Base-by-base conservation (phyloP, 2,329 filamentous ascomycete genomes). In the Magnaporthiopsis poae region DNA sequence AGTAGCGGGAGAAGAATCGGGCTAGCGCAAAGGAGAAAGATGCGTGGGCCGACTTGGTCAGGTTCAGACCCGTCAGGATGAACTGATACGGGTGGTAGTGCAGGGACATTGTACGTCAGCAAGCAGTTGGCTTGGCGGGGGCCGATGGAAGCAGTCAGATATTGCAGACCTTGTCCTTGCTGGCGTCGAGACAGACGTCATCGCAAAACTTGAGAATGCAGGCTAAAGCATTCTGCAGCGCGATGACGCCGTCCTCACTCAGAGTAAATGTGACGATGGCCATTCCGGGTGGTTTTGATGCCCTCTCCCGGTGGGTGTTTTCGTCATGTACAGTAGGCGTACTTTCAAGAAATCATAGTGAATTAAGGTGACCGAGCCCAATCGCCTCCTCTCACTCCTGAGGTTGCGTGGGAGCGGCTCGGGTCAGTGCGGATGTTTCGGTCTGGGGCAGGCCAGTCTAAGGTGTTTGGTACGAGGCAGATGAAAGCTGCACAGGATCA, bases 151-250 rank as follows among this genome's bases (percentile, higher is more conserved):
- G 46, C 33, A 25, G 29, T 36, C 36, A 25, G 52, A 64, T 29
- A 8, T 59, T 52, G 68, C 75, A 66, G 76, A 90, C 89, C 74
- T 84, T 86, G 72, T 91, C 88, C 69, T 82, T 85, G 71, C 84
- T 83, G 46, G 89, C 88, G 75, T 93, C 90, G 60, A 94, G 81
- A 33, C 86, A 90, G 27, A 94, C 90, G 62, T 89, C 86, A 71
- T 94, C 90, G 74, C 88, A 90, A 78, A 94, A 93, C 76, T 91
- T 92, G 73, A 86, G 85, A 33, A 94, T 82, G 75, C 90, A 94
- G 29, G 86, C 81, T 67, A 94, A 83, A 31, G 87, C 84, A 75
- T 93, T 90, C 71, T 91, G 88, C 61, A 94, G 80, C 63, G 85
- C 86, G 8, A 82, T 81, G 61, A 91, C 86, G 39, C 88, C 88